These are phyloP conservation scores for Gynochthodes officinalis DNA, from an alignment of 257 asterid species.

Conservation along the genomic window DNA sequence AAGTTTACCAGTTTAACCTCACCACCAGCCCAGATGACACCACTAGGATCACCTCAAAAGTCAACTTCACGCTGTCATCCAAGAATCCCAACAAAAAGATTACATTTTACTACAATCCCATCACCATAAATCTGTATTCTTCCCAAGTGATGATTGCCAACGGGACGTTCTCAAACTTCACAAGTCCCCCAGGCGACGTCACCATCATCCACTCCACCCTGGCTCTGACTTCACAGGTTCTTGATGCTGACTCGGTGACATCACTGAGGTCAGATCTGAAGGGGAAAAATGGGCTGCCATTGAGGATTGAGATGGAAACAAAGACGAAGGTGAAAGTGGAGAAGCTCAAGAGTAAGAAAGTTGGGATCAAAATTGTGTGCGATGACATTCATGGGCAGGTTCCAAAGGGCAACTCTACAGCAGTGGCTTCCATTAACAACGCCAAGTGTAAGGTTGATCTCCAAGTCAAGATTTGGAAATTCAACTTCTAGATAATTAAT, in stretches of 20 bases:
- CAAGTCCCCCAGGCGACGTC: slow-evolving; percentile 35
- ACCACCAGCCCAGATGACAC: slow-evolving; percentile 70
- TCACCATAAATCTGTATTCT: slow-evolving; percentile 32
- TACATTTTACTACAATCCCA: slow-evolving; percentile 45
- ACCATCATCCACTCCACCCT: slow-evolving; percentile 45
- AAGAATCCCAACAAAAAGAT: slow-evolving; percentile 63
- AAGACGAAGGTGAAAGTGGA: slow-evolving; percentile 60
- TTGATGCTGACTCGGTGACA: slow-evolving; percentile 51
- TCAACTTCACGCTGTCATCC: slow-evolving; percentile 61
- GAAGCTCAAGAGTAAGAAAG: slow-evolving; percentile 54
- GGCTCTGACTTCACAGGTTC: slow-evolving; percentile 31
- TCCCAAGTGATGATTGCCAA: slow-evolving; percentile 40
- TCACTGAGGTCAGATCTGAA: slow-evolving; percentile 56
- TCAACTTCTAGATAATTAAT: slow-evolving; percentile 46
- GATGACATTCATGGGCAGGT: slow-evolving; percentile 58
- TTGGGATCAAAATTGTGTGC: slow-evolving; percentile 74
- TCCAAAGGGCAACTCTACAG: slow-evolving; percentile 64
- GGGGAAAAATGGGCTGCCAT: slow-evolving; percentile 52
- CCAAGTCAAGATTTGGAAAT: slow-evolving; percentile 80
- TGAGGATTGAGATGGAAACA: slow-evolving; percentile 63
- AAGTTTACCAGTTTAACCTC: slow-evolving; percentile 59
- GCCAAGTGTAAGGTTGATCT: slow-evolving; percentile 84
- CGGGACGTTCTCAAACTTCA: slow-evolving; percentile 49
- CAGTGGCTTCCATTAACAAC: slow-evolving; percentile 35
- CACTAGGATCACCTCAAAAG: slow-evolving; percentile 53